Conservation (phyloP, 345 rosid species). For the Arabidopsis thaliana region DNA sequence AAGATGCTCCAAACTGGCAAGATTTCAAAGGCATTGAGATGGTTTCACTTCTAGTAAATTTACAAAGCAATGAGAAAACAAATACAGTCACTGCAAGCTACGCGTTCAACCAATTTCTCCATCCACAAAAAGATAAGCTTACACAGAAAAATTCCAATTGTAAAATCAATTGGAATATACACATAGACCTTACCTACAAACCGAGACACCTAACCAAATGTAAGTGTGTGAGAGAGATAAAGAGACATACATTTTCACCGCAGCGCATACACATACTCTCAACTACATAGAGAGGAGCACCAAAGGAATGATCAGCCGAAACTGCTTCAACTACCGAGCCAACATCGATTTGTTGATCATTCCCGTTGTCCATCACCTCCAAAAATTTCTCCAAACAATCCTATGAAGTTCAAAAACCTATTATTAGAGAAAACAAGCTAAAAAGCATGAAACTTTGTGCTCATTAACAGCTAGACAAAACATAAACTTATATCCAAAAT, state of each 20-base stretch:
- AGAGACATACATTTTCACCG: conserved; percentile 63
- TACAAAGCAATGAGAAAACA: background rate
- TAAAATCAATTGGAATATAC: background rate
- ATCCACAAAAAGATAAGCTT: background rate
- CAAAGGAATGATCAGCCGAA: conserved; percentile 53
- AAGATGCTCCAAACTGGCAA: background rate
- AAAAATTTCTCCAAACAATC: conserved; percentile 4
- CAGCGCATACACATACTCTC: conserved; percentile 98
- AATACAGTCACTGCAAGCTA: background rate
- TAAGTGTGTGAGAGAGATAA: background rate
- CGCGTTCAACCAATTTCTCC: background rate
- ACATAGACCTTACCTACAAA: background rate
- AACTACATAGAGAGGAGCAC: conserved; percentile 77
- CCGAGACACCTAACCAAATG: background rate
- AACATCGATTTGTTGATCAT: conserved; percentile 58
- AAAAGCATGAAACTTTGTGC: background rate
- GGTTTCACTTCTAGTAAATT: background rate
- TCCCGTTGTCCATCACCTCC: conserved; percentile 33
- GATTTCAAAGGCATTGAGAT: background rate
- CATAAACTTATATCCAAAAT: no score
- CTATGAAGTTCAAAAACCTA: conserved; percentile 1
- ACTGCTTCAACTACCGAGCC: conserved; percentile 86
- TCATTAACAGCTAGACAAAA: background rate
- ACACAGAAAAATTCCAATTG: background rate
- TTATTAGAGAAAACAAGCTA: background rate